Base-by-base conservation (phyloP, 768 basidiomycete species). In the Sarcomyxa edulis region DNA sequence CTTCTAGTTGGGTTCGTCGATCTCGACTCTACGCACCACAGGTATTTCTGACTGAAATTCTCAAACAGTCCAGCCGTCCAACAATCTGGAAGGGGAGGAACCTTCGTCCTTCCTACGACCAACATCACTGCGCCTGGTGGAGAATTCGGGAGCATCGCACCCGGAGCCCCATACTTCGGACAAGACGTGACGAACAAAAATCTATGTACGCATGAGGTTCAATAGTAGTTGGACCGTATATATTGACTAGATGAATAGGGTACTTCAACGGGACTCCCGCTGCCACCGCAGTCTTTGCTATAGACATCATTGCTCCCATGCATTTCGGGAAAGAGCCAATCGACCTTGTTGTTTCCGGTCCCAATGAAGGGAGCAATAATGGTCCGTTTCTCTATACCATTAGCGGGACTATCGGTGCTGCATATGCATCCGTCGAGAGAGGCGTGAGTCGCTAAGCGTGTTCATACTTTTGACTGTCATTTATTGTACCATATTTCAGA, bases 221-320 rank as follows among this genome's bases (percentile, higher is more conserved):
- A 7, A 14, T 26, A 15, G 9, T 10, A 9, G 11, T 25, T 8
- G 9, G 16, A 19, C 16, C 15, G 7, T 8, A 34, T 34, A 21
- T 22, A n/a, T 15, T 14, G 7, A 19, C 23, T 39, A 19, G 26
- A 7, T 30, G 19, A 3, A 15, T 29, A 56, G 58, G 51, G 40
- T 59, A 59, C 35, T 56, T 59, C 45, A 59, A 59, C 36, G 58
- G 54, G 18, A 59, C 58, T 2, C 58, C 58, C n/a, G 52, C 53
- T 28, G 58, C 58, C 7, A 35, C 52, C 23, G 55, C 46, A 11
- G 43, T 50, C 32, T 59, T 59, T 37, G 58, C 49, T 1, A 38
- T 59, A 5, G 56, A 58, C 42, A 52, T 59, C 31, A 40, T 59
- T 18, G 48, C 46, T 19, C 58, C 58, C 19, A 43, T 37, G 38